phyloP scores from a whole-genome alignment of 1,139 yeast genomes.

The Hanseniaspora sp. region DNA sequence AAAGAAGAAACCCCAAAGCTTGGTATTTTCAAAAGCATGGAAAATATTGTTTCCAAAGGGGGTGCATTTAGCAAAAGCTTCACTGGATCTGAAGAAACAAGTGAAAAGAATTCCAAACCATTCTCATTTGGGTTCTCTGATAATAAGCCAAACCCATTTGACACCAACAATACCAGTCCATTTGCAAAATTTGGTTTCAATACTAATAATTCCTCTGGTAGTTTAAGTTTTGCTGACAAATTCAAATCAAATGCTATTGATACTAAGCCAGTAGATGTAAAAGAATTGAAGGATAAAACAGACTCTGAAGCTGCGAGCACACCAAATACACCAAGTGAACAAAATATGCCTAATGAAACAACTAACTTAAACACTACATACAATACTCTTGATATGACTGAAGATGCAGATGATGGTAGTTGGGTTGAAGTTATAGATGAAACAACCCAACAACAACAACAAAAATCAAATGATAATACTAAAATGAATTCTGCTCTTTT shows the following conservation, averaged over 20 bases:
- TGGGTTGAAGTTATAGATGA: conserved; percentile 11
- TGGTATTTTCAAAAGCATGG: background rate
- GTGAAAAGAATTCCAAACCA: background rate
- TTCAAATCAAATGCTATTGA: background rate
- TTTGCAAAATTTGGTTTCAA: background rate
- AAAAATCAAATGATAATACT: background rate
- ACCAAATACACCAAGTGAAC: background rate
- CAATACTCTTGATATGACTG: conserved; percentile 5
- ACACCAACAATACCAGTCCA: background rate
- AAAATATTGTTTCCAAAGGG: background rate
- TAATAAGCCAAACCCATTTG: background rate
- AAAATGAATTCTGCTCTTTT: background rate
- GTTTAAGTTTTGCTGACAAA: background rate
- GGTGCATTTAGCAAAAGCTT: conserved; percentile 3
- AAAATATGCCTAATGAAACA: background rate
- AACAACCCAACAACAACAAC: background rate
- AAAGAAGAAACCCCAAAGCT: background rate
- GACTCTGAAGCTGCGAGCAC: background rate
- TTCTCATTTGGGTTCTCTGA: conserved; percentile 2
- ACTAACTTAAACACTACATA: conserved; percentile 3
- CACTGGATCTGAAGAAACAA: conserved; percentile 13
- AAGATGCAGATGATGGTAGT: conserved; percentile 11
- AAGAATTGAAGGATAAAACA: background rate
- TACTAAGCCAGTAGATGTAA: too few species aligned
- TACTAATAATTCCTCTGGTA: background rate